Conservation (phyloP, 2,329 filamentous ascomycete genomes). For the Colletotrichum sp. region DNA sequence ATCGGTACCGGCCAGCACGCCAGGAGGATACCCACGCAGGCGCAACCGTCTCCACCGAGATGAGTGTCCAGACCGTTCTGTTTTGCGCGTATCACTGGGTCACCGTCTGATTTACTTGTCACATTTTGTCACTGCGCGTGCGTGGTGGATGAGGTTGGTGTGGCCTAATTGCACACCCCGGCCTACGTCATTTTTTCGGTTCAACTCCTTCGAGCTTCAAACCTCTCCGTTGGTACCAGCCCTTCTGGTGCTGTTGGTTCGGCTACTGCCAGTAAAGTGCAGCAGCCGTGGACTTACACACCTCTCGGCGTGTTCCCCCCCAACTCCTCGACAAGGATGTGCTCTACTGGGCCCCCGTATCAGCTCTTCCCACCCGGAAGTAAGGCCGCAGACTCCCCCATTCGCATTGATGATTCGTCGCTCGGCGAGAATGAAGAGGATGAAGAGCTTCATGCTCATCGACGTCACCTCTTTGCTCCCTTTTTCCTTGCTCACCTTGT, state of each 20-base stretch:
- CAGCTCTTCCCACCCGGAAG: background rate
- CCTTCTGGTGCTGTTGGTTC: background rate
- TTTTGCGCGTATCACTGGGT: background rate
- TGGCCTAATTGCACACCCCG: background rate
- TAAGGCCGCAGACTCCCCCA: background rate
- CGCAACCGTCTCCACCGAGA: background rate
- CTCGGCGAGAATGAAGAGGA: background rate
- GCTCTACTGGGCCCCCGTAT: background rate
- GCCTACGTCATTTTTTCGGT: slow-evolving; percentile 2
- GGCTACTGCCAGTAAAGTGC: background rate
- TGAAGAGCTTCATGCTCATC: background rate
- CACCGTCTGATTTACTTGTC: background rate
- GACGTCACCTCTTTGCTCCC: background rate
- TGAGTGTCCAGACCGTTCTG: slow-evolving; percentile 12
- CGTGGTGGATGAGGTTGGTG: background rate
- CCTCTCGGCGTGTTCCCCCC: background rate
- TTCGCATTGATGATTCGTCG: background rate
- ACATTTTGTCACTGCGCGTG: background rate
- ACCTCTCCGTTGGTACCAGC: background rate
- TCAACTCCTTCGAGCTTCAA: background rate
- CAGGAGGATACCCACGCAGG: background rate
- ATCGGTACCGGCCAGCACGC: background rate
- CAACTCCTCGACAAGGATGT: background rate
- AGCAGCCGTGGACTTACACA: background rate
- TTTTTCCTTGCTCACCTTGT: background rate